Conservation (phyloP, 331 rosid genomes). For the Quercus lobata region DNA sequence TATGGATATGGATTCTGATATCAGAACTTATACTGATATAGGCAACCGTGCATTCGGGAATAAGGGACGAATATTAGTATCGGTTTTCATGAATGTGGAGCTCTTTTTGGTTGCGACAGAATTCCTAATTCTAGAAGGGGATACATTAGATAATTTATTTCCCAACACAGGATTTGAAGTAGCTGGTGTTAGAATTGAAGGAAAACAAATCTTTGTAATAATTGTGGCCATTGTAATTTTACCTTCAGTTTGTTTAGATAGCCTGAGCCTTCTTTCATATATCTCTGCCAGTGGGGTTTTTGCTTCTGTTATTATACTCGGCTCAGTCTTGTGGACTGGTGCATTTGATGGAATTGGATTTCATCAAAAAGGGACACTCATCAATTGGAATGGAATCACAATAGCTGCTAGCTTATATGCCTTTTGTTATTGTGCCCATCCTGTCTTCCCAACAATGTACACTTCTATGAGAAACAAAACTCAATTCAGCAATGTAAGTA, state of each 20-base stretch:
- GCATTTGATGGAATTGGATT: constrained; percentile 59
- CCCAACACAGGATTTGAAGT: constrained; percentile 33
- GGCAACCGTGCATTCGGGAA: constrained; percentile 78
- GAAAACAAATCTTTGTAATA: constrained; percentile 47
- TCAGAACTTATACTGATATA: constrained; percentile 68
- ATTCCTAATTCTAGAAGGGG: constrained; percentile 84
- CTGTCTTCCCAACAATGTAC: constrained; percentile 80
- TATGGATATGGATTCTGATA: constrained; percentile 57
- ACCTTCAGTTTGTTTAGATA: constrained; percentile 82
- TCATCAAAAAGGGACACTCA: constrained; percentile 38
- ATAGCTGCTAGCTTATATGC: constrained; percentile 70
- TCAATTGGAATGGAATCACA: constrained; percentile 66
- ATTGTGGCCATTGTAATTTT: constrained; percentile 50
- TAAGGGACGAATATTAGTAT: constrained; percentile 47
- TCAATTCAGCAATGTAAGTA: constrained; percentile 78
- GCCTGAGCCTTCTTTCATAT: constrained; percentile 71
- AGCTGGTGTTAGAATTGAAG: constrained; percentile 38
- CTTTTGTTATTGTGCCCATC: constrained; percentile 89
- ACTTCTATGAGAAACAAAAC: constrained; percentile 67
- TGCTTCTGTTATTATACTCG: constrained; percentile 61
- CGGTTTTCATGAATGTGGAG: constrained; percentile 55
- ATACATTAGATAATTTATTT: constrained; percentile 58
- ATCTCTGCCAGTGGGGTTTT: constrained; percentile 86
- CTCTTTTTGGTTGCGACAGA: constrained; percentile 72
- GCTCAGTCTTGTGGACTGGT: constrained; percentile 62